A percentile compares a stretch with the other conserved stretches of the same genome.
Evolutionary conservation across 2,329 filamentous ascomycete genomes (phyloP).

Genomic region (Fusarium acutatum): DNA sequence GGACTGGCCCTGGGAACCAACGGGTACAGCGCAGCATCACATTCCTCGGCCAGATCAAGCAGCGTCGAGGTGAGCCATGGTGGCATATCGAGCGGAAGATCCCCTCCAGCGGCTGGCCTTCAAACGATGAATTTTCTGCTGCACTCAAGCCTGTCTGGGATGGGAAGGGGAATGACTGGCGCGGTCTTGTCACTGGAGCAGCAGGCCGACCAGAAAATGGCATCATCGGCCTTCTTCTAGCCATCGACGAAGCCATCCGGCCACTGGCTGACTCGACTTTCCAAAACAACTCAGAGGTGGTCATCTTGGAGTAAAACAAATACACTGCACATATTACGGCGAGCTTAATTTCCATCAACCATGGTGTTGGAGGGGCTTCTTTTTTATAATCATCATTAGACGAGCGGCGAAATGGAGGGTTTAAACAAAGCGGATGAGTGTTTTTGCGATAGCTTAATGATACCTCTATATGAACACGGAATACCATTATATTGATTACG

Average conservation of each 20-base stretch:
- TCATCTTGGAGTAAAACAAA: constrained; percentile 34
- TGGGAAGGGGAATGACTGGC: constrained; percentile 55
- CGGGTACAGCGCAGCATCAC: constrained; percentile 50
- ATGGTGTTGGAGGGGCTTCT: constrained; percentile 18
- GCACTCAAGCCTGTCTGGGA: constrained; percentile 58
- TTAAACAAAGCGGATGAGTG: constrained; percentile 32
- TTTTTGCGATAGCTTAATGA: constrained; percentile 44
- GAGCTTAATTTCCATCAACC: constrained; percentile 22
- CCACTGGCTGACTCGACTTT: constrained; percentile 32
- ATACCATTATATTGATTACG: constrained; percentile 15
- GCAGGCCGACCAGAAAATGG: constrained; percentile 52
- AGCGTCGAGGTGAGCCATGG: constrained; percentile 57
- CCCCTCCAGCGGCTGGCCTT: constrained; percentile 7
- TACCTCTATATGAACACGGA: constrained; percentile 43
- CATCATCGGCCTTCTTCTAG: constrained; percentile 58
- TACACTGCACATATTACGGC: not conserved
- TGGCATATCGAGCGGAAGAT: constrained; percentile 60
- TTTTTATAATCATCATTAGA: constrained; percentile 8
- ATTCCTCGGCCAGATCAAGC: constrained; percentile 61
- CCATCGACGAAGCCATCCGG: constrained; percentile 58
- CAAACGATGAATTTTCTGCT: constrained; percentile 48
- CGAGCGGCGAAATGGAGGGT: constrained; percentile 34
- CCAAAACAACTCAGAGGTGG: constrained; percentile 19
- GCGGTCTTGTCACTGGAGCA: constrained; percentile 57
- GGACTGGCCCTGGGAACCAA: constrained; percentile 32